Evolutionary conservation across 2,329 filamentous ascomycete species (phyloP).

Genomic region (Botrytis elliptica): DNA sequence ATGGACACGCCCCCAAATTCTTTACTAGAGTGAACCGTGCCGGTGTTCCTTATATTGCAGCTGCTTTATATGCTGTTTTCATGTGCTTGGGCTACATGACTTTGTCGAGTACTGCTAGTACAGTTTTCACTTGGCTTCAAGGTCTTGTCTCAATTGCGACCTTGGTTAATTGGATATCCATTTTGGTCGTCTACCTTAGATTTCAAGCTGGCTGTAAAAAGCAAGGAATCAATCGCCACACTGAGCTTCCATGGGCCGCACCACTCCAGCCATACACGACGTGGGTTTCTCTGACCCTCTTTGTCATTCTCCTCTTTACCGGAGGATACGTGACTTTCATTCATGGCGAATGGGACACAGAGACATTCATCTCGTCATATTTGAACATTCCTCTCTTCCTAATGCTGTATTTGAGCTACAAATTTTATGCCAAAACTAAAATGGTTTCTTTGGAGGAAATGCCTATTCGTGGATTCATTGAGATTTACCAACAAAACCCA

Average conservation of each 20-base stretch:
- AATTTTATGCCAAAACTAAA: constrained; percentile 51
- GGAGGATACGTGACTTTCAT: constrained; percentile 66
- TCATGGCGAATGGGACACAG: constrained; percentile 56
- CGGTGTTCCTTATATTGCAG: constrained; percentile 56
- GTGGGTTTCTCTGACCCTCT: constrained; percentile 58
- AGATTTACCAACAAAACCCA: constrained; percentile 40
- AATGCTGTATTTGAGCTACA: constrained; percentile 50
- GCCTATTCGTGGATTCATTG: constrained; percentile 42
- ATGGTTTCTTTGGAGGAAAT: constrained; percentile 42
- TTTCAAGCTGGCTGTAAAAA: constrained; percentile 53
- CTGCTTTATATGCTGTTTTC: constrained; percentile 54
- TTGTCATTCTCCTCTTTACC: constrained; percentile 65
- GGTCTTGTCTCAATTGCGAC: constrained; percentile 61
- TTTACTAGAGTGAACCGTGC: constrained; percentile 55
- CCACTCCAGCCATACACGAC: constrained; percentile 53
- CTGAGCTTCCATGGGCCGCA: constrained; percentile 55
- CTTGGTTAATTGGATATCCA: constrained; percentile 61
- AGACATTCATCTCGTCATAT: constrained; percentile 60
- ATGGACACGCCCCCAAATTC: constrained; percentile 51
- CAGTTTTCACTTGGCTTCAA: constrained; percentile 65
- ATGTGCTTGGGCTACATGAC: constrained; percentile 69
- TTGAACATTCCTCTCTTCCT: constrained; percentile 49
- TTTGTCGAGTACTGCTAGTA: constrained; percentile 54
- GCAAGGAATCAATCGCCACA: constrained; percentile 50
- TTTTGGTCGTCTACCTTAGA: constrained; percentile 60